Evolutionary conservation across 75 land plant genomes (phyloP).

Genomic region (Selaginella tamariscina): DNA sequence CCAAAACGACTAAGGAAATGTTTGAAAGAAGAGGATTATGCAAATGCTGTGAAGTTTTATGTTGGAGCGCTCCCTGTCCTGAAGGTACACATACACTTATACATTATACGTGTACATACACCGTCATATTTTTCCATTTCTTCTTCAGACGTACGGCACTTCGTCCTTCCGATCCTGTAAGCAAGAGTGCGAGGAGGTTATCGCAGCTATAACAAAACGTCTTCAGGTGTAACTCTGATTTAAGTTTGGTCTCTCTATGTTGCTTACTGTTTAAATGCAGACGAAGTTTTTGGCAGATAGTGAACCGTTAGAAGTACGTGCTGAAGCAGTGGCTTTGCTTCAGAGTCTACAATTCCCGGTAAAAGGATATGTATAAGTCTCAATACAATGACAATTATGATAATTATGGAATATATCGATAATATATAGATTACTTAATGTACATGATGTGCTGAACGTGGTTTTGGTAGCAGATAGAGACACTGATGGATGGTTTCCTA

Average conservation of each 20-base stretch:
- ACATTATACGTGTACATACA: too few species aligned
- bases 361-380: constrained; percentile 15
- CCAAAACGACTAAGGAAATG: constrained; percentile 72
- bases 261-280: constrained; percentile 30
- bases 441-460: not conserved
- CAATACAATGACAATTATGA: not conserved
- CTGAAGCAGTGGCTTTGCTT: constrained; percentile 84
- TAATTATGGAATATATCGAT: not conserved
- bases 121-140: too few species aligned
- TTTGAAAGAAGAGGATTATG: constrained; percentile 75
- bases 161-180: constrained; percentile 85
- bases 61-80: constrained; percentile 85
- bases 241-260: not conserved
- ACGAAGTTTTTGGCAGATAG: constrained; percentile 53
- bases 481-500: constrained; percentile 20
- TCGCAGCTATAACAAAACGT: constrained; percentile 43
- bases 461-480: constrained; percentile 17
- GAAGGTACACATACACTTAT: constrained; percentile 54
- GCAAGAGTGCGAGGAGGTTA: constrained; percentile 74
- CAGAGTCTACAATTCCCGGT: constrained; percentile 81
- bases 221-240: constrained; percentile 42
- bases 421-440: too few species aligned
- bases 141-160: constrained; percentile 89
- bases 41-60: constrained; percentile 78
- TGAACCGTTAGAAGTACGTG: constrained; percentile 60